Base-by-base conservation (phyloP, 2,329 filamentous ascomycete genomes). In the Furcasterigmium sp. region DNA sequence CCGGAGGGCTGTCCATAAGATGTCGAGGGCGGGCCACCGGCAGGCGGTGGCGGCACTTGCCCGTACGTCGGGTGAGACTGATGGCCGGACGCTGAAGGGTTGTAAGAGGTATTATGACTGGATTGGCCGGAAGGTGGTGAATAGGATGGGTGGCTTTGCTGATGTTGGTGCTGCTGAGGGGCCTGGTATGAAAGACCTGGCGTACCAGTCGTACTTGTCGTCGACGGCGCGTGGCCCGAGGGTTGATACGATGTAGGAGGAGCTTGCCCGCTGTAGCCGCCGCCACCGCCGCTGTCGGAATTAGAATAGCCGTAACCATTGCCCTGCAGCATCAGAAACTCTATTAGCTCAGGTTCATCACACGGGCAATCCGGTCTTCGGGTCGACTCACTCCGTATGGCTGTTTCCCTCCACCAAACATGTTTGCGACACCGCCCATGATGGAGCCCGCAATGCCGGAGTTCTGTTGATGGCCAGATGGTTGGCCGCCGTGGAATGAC, bases 221-320 rank as follows among this genome's bases (percentile, higher is more conserved):
- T 50, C 21, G 58, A 55, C 46, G 43, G 30, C 47, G 36, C 17
- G 44, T 35, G 34, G 52, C 44, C 19, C 59, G 56, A 35, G 21
- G 57, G 63, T 53, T 82, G 75, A 57, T 84, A 84, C 7, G 77
- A 73, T 13, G 73, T 61, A n/a, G 79, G 76, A 11, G 84, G 84
- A 30, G 82, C 78, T 44, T 76, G 70, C 43, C 81, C 83, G 47
- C 68, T 73, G 59, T 86, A 87, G 29, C 71, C 69, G 36, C 76
- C 74, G 48, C 72, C 59, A 35, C 74, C 67, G 35, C 72, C 73
- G 3, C 41, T n/a, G n/a, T n/a, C 38, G 4, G 69, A 60, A 53
- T 76, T 76, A 18, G 78, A 79, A 59, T 85, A 85, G 25, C 81
- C 83, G 56, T 77, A 87, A 55, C 74, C 77, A 50, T 80, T 72